Evolutionary conservation across 2,329 filamentous ascomycete genomes (phyloP).

Genomic region (Stachybotrys chlorohalonatus): DNA sequence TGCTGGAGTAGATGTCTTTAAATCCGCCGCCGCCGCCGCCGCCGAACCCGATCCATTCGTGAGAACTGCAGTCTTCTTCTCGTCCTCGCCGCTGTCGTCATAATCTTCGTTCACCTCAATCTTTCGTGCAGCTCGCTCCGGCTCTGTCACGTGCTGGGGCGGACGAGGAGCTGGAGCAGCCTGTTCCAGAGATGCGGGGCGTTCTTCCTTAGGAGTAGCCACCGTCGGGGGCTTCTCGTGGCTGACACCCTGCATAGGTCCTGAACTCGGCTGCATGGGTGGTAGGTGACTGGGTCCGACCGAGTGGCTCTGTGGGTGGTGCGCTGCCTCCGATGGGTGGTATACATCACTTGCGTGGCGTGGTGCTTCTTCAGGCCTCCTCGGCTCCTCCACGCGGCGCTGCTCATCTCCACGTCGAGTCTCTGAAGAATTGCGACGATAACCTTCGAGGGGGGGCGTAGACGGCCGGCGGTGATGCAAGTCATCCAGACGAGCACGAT

Average conservation of each 20-base stretch:
- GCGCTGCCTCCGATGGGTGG: conserved; percentile 86
- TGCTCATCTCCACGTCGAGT: conserved; percentile 55
- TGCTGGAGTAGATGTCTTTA: conserved; percentile 40
- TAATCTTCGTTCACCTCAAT: conserved; percentile 98
- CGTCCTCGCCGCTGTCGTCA: conserved; percentile 86
- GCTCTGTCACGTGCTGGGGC: conserved; percentile 51
- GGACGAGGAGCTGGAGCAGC: conserved; percentile 30
- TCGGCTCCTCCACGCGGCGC: conserved; percentile 49
- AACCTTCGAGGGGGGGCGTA: conserved; percentile 60
- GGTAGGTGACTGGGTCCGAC: conserved; percentile 47
- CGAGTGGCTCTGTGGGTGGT: conserved; percentile 55
- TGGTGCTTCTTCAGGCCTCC: conserved; percentile 51
- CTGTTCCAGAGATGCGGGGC: conserved; percentile 29
- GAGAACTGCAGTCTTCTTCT: conserved; percentile 48
- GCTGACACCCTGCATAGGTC: conserved; percentile 42
- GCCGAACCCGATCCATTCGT: conserved; percentile 33
- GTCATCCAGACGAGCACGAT: conserved; percentile 77
- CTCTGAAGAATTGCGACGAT: conserved; percentile 72
- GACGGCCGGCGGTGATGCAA: conserved; percentile 70
- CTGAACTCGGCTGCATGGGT: conserved; percentile 52
- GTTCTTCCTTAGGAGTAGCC: conserved; percentile 48
- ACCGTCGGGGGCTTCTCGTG: conserved; percentile 35
- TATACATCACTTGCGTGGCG: conserved; percentile 71
- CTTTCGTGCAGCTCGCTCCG: conserved; percentile 74
- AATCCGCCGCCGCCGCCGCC: conserved; percentile 38